Percentiles rank a stretch among this genome's conserved stretches.
Conservation (phyloP, 139 green algal species). For the Nannochloris sp. region DNA sequence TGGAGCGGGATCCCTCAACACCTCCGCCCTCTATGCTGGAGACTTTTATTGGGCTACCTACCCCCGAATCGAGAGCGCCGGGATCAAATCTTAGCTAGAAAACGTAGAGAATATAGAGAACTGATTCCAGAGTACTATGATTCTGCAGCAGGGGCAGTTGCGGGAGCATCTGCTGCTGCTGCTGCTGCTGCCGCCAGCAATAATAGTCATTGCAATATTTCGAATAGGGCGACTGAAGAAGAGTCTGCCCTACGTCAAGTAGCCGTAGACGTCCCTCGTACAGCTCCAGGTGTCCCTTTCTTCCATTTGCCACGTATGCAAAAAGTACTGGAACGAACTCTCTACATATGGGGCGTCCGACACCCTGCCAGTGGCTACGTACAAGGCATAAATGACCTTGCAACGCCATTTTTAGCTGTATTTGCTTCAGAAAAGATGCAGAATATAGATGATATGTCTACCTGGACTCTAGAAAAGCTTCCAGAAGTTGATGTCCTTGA, state of each 20-base stretch:
- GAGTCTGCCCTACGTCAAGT: constrained; percentile 54
- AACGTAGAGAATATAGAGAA: constrained; percentile 80
- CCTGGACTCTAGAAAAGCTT: constrained; percentile 49
- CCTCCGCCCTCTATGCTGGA: constrained; percentile 78
- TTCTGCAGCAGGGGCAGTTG: constrained; percentile 32
- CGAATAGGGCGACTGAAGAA: not conserved
- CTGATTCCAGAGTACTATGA: constrained; percentile 82
- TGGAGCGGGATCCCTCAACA: constrained; percentile 82
- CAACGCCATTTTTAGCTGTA: constrained; percentile 89
- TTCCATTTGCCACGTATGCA: constrained; percentile 79
- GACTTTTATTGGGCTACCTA: constrained; percentile 91
- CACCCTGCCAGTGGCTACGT: constrained; percentile 91
- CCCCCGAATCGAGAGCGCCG: constrained; percentile 58
- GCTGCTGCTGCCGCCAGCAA: not conserved
- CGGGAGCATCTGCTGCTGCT: not conserved
- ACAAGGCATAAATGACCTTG: constrained; percentile 97
- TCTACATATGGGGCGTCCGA: constrained; percentile 93
- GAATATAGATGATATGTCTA: constrained; percentile 36
- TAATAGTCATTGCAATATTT: not conserved
- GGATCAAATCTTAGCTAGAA: constrained; percentile 63
- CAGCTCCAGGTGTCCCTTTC: constrained; percentile 80
- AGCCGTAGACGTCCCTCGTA: constrained; percentile 85
- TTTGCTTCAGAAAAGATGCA: constrained; percentile 78
- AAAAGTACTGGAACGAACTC: constrained; percentile 74
- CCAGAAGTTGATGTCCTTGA: constrained; percentile 57